These are phyloP conservation scores for Podospora anserina DNA, from an alignment of 495 filamentous ascomycete species.

Conservation along the genomic window DNA sequence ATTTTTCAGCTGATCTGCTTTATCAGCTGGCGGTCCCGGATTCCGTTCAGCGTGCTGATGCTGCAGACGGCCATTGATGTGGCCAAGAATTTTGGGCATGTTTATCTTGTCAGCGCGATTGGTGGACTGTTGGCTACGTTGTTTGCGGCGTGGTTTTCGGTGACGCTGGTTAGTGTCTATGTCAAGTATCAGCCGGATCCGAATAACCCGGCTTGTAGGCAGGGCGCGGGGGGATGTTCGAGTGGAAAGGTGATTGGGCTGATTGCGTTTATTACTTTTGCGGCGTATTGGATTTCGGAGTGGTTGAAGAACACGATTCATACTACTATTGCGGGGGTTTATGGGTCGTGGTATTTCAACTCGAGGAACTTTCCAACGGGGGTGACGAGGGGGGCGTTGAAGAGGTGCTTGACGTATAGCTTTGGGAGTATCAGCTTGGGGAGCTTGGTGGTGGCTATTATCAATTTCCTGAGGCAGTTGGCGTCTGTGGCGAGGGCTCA, in stretches of 20 bases:
- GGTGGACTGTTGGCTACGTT: slow-evolving; percentile 72
- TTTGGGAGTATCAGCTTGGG: slow-evolving; percentile 89
- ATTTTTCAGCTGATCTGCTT: slow-evolving; percentile 55
- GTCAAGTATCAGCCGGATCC: slow-evolving; percentile 69
- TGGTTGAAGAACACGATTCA: slow-evolving; percentile 92
- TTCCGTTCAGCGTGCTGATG: slow-evolving; percentile 88
- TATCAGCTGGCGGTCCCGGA: slow-evolving; percentile 74
- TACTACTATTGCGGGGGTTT: slow-evolving; percentile 80
- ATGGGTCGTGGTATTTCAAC: slow-evolving; percentile 91
- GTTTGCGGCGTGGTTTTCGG: slow-evolving; percentile 63
- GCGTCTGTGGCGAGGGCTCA: slow-evolving; percentile 68
- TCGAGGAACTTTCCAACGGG: slow-evolving; percentile 65
- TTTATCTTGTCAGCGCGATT: slow-evolving; percentile 77
- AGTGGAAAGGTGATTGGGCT: slow-evolving; percentile 76
- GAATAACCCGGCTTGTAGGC: slow-evolving; percentile 63
- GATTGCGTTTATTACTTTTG: slow-evolving; percentile 82
- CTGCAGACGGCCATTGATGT: slow-evolving; percentile 84
- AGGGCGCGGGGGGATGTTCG: slow-evolving; percentile 65
- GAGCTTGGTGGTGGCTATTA: slow-evolving; percentile 79
- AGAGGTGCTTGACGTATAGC: slow-evolving; percentile 77
- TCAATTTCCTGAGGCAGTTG: slow-evolving; percentile 76
- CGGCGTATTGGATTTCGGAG: slow-evolving; percentile 87
- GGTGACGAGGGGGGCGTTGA: slow-evolving; percentile 73
- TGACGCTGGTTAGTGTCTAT: slow-evolving; percentile 66
- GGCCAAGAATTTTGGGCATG: slow-evolving; percentile 74